Evolutionary conservation across 2,329 filamentous ascomycete genomes (phyloP), one percentile per base, ranked within the genome.

Genomic region (Trematosphaeria pertusa): DNA sequence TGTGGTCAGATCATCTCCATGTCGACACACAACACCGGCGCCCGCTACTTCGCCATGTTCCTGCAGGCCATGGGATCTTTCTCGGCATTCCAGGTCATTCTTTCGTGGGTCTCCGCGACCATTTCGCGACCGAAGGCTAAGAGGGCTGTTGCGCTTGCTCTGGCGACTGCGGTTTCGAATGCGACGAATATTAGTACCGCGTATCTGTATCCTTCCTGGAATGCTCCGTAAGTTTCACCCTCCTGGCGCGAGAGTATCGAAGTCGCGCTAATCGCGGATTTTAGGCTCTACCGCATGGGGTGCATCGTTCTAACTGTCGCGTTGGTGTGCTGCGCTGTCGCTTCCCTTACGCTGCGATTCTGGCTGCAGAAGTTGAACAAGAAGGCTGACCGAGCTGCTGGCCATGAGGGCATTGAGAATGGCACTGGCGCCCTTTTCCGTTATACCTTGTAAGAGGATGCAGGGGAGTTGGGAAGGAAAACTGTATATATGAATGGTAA

Each of bases 11-110:
- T 56, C 33, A 50, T 60, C 17, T 80, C 77, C 6, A 80, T 80
- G 5, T 75, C 72, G 0, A 80, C 81, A 0, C 76, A 77, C 0
- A 75, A 74, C 2, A 72, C 77, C 0, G 81, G 75, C 0, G 78
- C 77, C 0, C 76, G 81, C 2, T 85, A 83, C 70, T 83, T 86
- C 49, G 83, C 81, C 54, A 84, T 86, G 76, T 86, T 86, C 54
- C 66, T 86, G 9, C 54, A 57, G 14, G 54, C 54, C 1, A 52
- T 54, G 49, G 54, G 54, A 10, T 55, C 54, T 5, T 0, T 69
- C 6, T 56, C 60, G 5, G 62, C 61, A 2, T 68, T 62, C 32
- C 63, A 64, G 21, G 56, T 70, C 24, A 65, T 69, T 22, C 54
- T 70, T 8, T 52, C 64, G 6, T 72, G 67, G 69, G 57, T 70